These are phyloP conservation scores for Boechera stricta DNA, from an alignment of 345 rosid species.

Conservation along the genomic window DNA sequence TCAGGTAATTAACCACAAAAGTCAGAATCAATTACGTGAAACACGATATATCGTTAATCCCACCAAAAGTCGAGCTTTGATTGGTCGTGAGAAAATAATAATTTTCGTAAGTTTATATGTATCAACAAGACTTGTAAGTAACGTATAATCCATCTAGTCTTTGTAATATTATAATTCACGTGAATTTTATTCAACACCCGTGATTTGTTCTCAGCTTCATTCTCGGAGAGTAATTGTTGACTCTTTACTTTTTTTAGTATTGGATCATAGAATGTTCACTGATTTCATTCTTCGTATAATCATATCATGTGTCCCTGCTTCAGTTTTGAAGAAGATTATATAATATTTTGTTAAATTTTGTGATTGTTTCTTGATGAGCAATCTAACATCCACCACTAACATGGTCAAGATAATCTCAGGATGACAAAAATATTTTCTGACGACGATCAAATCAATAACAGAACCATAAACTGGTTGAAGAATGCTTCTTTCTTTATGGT, in stretches of 20 bases:
- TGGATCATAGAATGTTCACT: not conserved
- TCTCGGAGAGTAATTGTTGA: constrained; percentile 32
- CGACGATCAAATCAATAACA: no score
- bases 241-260: not conserved
- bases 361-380: not conserved
- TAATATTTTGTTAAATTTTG: no score
- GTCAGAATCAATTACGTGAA: constrained; percentile 27
- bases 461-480: no score
- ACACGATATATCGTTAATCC: constrained; percentile 15
- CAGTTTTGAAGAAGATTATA: no score
- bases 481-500: no score
- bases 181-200: constrained; percentile 28
- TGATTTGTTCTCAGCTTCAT: constrained; percentile 36
- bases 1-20: constrained; percentile 26
- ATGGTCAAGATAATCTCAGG: no score
- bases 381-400: no score
- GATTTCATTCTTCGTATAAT: not conserved
- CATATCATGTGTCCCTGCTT: not conserved
- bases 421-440: no score
- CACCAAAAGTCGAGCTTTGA: constrained; percentile 8
- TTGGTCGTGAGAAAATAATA: constrained; percentile 16
- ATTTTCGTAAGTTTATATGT: not conserved
- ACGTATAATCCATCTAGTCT: not conserved
- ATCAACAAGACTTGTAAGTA: constrained; percentile 14
- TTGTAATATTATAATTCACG: constrained; percentile 27